These are phyloP conservation scores for Nitzschia palea DNA, from an alignment of 108 stramenopile genomes.

Conservation along the genomic window DNA sequence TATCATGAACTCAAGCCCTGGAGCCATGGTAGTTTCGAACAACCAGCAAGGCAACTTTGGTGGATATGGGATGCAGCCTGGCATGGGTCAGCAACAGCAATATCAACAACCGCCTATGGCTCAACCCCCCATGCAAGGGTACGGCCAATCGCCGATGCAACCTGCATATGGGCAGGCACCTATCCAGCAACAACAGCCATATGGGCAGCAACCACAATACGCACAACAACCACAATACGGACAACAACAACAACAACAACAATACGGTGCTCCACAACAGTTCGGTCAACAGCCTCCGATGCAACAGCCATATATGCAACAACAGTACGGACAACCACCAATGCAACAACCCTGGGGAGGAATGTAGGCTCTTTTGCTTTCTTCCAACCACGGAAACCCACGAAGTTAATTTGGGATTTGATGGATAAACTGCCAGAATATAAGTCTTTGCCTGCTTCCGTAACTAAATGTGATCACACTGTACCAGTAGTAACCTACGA, in stretches of 20 bases:
- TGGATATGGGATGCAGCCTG: constrained; percentile 41
- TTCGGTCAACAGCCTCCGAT: constrained; percentile 36
- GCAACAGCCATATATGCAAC: constrained; percentile 30
- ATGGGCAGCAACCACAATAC: constrained; percentile 42
- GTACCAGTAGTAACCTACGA: too few relatives aligned
- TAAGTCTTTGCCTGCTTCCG: too few relatives aligned
- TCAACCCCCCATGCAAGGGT: constrained; percentile 21
- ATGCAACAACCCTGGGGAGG: neutral
- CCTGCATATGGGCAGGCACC: constrained; percentile 10
- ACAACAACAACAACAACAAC: constrained; percentile 46
- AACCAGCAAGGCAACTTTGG: constrained; percentile 72
- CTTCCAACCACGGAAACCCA: too few relatives aligned
- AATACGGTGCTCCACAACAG: constrained; percentile 34
- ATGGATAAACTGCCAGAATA: too few relatives aligned
- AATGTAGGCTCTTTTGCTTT: neutral
- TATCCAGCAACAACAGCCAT: constrained; percentile 33
- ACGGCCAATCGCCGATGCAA: constrained; percentile 37
- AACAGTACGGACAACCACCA: constrained; percentile 29
- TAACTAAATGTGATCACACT: too few relatives aligned
- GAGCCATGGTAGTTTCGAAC: constrained; percentile 63
- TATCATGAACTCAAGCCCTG: constrained; percentile 53
- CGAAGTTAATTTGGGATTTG: too few relatives aligned
- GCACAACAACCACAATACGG: constrained; percentile 58
- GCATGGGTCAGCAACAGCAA: constrained; percentile 23
- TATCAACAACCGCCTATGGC: too few relatives aligned